Conservation (phyloP, 305 asterid species). For the Rubia tinctorum region DNA sequence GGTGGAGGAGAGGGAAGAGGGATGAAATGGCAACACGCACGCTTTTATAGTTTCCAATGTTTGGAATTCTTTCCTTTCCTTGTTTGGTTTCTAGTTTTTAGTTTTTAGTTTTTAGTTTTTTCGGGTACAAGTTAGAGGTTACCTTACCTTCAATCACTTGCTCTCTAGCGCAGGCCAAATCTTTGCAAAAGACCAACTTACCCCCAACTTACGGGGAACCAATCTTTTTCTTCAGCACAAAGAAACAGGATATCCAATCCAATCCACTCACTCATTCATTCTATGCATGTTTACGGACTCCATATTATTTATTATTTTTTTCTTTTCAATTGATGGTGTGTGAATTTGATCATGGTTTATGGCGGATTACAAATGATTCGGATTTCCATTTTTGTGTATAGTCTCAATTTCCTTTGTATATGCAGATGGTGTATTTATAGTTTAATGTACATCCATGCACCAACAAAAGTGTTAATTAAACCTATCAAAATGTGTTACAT, state of each 20-base stretch:
- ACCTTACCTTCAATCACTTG: slow-evolving; percentile 30
- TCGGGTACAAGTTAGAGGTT: slow-evolving; percentile 27
- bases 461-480: too few species aligned
- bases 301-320: too few species aligned
- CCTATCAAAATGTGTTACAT: too few species aligned
- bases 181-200: background rate
- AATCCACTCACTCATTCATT: background rate
- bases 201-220: background rate
- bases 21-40: slow-evolving; percentile 19
- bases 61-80: slow-evolving; percentile 72
- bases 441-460: too few species aligned
- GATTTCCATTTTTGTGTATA: too few species aligned
- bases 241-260: slow-evolving; percentile 4
- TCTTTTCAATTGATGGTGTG: too few species aligned
- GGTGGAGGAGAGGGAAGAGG: slow-evolving; percentile 24
- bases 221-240: slow-evolving; percentile 1
- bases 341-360: too few species aligned
- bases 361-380: too few species aligned
- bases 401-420: too few species aligned
- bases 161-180: background rate
- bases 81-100: too few species aligned
- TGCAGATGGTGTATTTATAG: too few species aligned
- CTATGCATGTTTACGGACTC: too few species aligned
- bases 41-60: slow-evolving; percentile 12
- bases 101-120: slow-evolving; percentile 27